These are phyloP conservation scores for Malus fusca DNA, from an alignment of 306 rosid species.

Conservation along the genomic window DNA sequence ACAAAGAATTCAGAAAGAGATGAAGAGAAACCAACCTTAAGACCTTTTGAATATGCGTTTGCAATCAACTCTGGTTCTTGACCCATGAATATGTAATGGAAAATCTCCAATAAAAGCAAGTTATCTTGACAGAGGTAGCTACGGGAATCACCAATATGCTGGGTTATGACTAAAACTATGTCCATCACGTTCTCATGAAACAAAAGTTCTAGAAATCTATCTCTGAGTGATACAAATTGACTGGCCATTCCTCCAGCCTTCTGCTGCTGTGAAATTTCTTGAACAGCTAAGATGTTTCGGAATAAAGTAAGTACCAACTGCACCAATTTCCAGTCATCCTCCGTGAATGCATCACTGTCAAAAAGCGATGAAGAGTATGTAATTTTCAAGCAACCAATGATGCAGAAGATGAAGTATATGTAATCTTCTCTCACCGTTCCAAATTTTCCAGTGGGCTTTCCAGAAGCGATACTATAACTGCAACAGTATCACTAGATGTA, in stretches of 20 bases:
- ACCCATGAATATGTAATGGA: slow-evolving; percentile 61
- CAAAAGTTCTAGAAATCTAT: slow-evolving; percentile 68
- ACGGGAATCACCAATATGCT: slow-evolving; percentile 54
- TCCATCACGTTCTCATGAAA: slow-evolving; percentile 89
- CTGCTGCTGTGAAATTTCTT: slow-evolving; percentile 76
- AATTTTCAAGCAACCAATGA: background rate
- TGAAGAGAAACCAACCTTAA: slow-evolving; percentile 41
- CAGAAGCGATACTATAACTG: slow-evolving; percentile 55
- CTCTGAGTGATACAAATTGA: slow-evolving; percentile 65
- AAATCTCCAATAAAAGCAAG: slow-evolving; percentile 82
- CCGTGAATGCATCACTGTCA: slow-evolving; percentile 64
- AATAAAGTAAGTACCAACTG: slow-evolving; percentile 83
- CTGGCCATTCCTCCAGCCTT: slow-evolving; percentile 58
- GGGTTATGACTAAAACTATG: slow-evolving; percentile 62
- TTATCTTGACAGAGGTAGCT: slow-evolving; percentile 76
- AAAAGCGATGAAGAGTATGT: background rate
- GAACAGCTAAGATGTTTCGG: slow-evolving; percentile 74
- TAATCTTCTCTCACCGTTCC: slow-evolving; percentile 45
- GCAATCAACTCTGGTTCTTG: slow-evolving; percentile 85
- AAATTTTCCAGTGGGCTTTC: slow-evolving; percentile 85
- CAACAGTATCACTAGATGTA: slow-evolving; percentile 50
- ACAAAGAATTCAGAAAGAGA: slow-evolving; percentile 5
- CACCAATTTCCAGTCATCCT: slow-evolving; percentile 94
- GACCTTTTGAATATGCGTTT: slow-evolving; percentile 31
- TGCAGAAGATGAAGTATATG: background rate